A percentile compares a stretch with the other conserved stretches of the same genome.
Conservation (phyloP, 129 eudicot species). For the Flaveria robusta region DNA sequence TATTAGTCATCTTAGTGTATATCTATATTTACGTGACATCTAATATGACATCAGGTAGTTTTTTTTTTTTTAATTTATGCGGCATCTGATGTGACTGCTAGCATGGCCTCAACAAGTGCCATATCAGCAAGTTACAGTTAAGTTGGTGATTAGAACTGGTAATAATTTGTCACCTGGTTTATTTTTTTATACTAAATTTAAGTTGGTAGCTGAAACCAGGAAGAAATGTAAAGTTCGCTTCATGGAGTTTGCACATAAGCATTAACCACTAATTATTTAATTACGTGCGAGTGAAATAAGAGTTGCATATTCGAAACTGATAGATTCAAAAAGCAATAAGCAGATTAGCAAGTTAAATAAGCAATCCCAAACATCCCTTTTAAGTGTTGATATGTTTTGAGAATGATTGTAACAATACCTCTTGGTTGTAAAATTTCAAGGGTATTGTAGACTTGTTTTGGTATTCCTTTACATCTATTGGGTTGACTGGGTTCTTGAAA, state of each 20-base stretch:
- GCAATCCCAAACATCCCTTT: conserved; percentile 13
- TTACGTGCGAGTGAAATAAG: neutral
- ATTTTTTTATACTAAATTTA: neutral
- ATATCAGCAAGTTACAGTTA: neutral
- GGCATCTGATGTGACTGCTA: neutral
- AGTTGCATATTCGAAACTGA: neutral
- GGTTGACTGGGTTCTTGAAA: conserved; percentile 83
- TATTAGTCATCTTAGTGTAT: neutral
- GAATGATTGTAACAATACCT: conserved; percentile 45
- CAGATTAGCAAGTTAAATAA: neutral
- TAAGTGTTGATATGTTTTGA: neutral
- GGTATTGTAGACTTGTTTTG: conserved; percentile 57
- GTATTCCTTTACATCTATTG: conserved; percentile 63
- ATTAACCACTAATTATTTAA: neutral
- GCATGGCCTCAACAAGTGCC: neutral
- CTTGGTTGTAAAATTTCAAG: conserved; percentile 85
- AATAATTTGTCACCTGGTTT: neutral
- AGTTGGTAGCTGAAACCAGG: neutral
- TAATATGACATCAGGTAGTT: no score
- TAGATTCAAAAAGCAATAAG: neutral
- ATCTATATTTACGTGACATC: no score
- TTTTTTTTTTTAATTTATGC: neutral
- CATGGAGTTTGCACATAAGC: neutral
- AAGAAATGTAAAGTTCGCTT: neutral
- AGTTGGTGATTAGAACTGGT: neutral